These are phyloP conservation scores for Phytophthora meadii DNA, from an alignment of 352 stramenopile species.

Conservation along the genomic window DNA sequence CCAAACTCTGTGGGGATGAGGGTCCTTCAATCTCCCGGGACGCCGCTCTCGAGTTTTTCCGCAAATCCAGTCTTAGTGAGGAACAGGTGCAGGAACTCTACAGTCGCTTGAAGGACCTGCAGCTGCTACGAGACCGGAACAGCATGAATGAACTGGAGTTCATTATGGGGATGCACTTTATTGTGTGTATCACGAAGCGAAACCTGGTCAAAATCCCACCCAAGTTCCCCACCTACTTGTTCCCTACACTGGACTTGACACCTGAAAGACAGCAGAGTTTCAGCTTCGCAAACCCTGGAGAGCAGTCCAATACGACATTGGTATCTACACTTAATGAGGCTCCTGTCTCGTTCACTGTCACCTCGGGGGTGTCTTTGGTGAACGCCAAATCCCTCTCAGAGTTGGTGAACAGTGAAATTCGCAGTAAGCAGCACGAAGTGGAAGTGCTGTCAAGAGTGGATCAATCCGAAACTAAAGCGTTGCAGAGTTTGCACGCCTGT, in stretches of 20 bases:
- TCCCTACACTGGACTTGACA: constrained; percentile 64
- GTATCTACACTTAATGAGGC: not conserved
- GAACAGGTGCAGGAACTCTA: constrained; percentile 63
- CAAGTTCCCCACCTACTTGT: constrained; percentile 64
- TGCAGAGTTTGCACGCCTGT: constrained; percentile 53
- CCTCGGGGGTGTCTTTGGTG: constrained; percentile 24
- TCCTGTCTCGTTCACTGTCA: constrained; percentile 3
- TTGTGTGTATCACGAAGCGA: constrained; percentile 82
- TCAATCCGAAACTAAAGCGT: constrained; percentile 37
- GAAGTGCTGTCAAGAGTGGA: constrained; percentile 42
- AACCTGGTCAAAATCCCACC: constrained; percentile 55
- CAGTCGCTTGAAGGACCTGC: constrained; percentile 49
- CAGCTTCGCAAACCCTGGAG: constrained; percentile 15
- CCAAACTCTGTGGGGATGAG: constrained; percentile 39
- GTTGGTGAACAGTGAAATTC: constrained; percentile 47
- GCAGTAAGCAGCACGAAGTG: constrained; percentile 42
- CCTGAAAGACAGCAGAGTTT: constrained; percentile 20
- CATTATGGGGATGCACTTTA: constrained; percentile 78
- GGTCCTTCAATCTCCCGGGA: constrained; percentile 33
- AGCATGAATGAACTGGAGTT: constrained; percentile 66
- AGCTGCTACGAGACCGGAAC: constrained; percentile 38
- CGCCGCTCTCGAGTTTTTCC: constrained; percentile 59
- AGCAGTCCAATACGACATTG: constrained; percentile 15
- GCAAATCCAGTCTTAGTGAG: constrained; percentile 61
- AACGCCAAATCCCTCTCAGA: constrained; percentile 50